These are phyloP conservation scores for Daldinia concentrica DNA, from an alignment of 495 filamentous ascomycete species.

Conservation along the genomic window DNA sequence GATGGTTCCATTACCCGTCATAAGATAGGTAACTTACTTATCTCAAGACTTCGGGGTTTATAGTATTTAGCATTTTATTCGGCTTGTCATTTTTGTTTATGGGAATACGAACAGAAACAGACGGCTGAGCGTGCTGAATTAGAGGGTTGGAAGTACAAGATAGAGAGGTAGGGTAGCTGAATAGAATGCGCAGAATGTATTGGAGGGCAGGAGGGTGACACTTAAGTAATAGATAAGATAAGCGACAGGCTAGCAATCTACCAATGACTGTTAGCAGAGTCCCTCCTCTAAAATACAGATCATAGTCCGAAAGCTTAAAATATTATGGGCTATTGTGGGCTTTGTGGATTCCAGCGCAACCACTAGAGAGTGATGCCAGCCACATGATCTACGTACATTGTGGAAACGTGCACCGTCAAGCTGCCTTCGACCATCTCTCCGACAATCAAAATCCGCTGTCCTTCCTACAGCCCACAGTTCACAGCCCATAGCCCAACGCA, in stretches of 20 bases:
- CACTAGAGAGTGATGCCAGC: slow-evolving; percentile 22
- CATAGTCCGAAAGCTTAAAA: neutral
- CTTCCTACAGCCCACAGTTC: slow-evolving; percentile 15
- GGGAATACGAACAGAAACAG: neutral
- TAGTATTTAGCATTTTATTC: neutral
- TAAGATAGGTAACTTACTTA: neutral
- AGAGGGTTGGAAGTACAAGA: neutral
- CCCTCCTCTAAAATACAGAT: slow-evolving; percentile 2
- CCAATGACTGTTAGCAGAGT: neutral
- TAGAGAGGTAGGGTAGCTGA: neutral
- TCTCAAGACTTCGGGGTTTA: neutral
- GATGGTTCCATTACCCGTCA: neutral
- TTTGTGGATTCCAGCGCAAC: neutral
- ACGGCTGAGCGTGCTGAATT: neutral
- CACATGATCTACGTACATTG: slow-evolving; percentile 36
- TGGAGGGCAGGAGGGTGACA: neutral
- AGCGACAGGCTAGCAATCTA: neutral
- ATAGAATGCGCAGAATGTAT: neutral
- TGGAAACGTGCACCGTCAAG: neutral
- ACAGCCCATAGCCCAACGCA: slow-evolving; percentile 27
- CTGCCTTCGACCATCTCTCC: neutral
- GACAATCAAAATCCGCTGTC: slow-evolving; percentile 28
- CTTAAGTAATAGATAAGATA: slow-evolving; percentile 18
- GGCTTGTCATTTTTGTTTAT: neutral
- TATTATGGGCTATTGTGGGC: neutral